These are phyloP conservation scores for Glomus cerebriforme DNA, from an alignment of 192 early-diverging fungal species.

Conservation along the genomic window DNA sequence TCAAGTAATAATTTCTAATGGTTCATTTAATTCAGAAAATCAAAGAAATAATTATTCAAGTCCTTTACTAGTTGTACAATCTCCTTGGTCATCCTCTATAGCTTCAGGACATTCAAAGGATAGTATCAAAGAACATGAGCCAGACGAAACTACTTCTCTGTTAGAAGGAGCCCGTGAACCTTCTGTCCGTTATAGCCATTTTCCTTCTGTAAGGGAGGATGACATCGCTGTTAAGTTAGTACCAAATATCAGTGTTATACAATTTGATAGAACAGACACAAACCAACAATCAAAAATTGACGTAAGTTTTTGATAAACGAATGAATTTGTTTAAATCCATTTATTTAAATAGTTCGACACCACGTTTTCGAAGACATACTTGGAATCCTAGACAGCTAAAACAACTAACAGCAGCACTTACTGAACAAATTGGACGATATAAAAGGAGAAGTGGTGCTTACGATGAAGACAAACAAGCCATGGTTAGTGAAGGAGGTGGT, in stretches of 20 bases:
- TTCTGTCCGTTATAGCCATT: neutral
- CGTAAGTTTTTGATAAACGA: neutral
- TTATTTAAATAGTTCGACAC: neutral
- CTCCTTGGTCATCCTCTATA: neutral
- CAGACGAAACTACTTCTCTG: neutral
- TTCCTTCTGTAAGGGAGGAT: neutral
- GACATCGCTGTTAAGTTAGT: neutral
- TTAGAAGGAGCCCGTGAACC: neutral
- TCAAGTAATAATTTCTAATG: neutral
- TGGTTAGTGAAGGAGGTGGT: conserved; percentile 56
- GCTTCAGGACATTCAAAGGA: neutral
- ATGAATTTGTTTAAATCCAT: neutral
- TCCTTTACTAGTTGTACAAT: neutral
- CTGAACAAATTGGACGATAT: neutral
- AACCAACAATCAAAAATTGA: neutral
- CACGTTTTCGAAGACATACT: neutral
- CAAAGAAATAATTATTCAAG: neutral
- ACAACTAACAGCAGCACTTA: neutral
- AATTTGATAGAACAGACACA: neutral
- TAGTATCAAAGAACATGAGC: neutral
- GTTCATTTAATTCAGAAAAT: neutral
- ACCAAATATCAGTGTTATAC: neutral
- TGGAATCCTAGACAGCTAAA: neutral
- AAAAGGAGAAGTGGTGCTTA: conserved; percentile 44
- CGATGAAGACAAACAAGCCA: conserved; percentile 50